Evolutionary conservation across 192 early-diverging fungal species (phyloP).

Genomic region (Diversispora epigaea): DNA sequence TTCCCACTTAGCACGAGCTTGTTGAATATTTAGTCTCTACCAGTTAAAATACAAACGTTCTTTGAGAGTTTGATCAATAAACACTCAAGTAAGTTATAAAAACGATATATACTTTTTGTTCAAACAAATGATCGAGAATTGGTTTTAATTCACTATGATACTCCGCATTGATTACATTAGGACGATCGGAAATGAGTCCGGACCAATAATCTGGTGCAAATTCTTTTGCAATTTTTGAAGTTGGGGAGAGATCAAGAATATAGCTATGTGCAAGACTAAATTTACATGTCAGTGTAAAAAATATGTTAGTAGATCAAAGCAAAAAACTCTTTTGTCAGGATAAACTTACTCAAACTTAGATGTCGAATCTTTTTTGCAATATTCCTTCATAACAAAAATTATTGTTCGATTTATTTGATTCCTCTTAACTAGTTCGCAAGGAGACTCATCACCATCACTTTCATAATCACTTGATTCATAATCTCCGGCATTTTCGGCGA

Average conservation of each 20-base stretch:
- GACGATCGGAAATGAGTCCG: conserved; percentile 11
- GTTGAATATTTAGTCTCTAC: conserved; percentile 3
- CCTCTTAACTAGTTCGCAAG: no score
- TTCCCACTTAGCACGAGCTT: conserved; percentile 27
- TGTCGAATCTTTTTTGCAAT: conserved; percentile 29
- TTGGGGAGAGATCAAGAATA: conserved; percentile 29
- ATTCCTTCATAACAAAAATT: conserved; percentile 9
- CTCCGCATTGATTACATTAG: not conserved
- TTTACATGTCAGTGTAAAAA: conserved; percentile 1
- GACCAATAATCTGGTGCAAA: conserved; percentile 18
- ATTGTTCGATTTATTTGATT: no score
- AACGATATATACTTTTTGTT: not conserved
- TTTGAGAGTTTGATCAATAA: not conserved
- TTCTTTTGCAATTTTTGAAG: conserved; percentile 24
- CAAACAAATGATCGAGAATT: conserved; percentile 27
- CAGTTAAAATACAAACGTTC: not conserved
- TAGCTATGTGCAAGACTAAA: conserved; percentile 29
- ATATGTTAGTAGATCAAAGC: not conserved
- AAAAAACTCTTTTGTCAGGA: not conserved
- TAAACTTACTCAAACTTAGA: conserved; percentile 30
- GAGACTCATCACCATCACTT: no score
- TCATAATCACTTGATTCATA: no score
- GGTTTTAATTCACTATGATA: conserved; percentile 29
- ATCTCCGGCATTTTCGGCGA: no score
- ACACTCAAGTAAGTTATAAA: conserved; percentile 1